Conservation (phyloP, 2,329 filamentous ascomycete genomes). For the Didymella pinodella region DNA sequence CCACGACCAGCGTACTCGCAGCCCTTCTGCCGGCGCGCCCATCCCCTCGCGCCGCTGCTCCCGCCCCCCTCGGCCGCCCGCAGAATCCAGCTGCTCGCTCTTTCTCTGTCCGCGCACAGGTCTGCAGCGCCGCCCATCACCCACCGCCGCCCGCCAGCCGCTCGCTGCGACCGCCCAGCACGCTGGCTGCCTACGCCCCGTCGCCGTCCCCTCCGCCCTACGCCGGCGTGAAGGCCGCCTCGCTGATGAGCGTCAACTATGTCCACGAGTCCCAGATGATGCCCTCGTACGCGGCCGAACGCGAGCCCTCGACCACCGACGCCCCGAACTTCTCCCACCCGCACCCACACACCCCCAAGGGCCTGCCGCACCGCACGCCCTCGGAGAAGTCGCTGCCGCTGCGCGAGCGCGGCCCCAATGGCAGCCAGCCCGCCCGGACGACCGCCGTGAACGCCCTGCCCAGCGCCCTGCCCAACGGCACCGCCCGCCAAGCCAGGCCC, state of each 20-base stretch:
- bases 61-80: background rate
- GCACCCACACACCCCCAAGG: slow-evolving; percentile 46
- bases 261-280: slow-evolving; percentile 54
- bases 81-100: background rate
- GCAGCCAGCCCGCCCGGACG: slow-evolving; percentile 28
- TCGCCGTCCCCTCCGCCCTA: slow-evolving; percentile 38
- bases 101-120: no score
- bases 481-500: slow-evolving; percentile 26
- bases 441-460: slow-evolving; percentile 53
- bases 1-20: background rate
- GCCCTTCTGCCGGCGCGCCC: slow-evolving; percentile 3
- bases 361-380: slow-evolving; percentile 38
- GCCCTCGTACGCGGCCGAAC: slow-evolving; percentile 60
- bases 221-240: slow-evolving; percentile 39
- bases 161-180: slow-evolving; percentile 22
- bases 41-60: background rate
- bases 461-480: slow-evolving; percentile 32
- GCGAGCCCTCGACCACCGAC: slow-evolving; percentile 32
- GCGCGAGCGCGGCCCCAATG: slow-evolving; percentile 39
- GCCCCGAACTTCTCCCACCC: slow-evolving; percentile 23
- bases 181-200: slow-evolving; percentile 39
- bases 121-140: slow-evolving; percentile 12
- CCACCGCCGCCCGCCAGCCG: slow-evolving; percentile 21
- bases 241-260: slow-evolving; percentile 42
- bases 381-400: slow-evolving; percentile 35